These are phyloP conservation scores for Ophiostoma novo-ulmi DNA, from an alignment of 2,329 filamentous ascomycete genomes.

Conservation along the genomic window DNA sequence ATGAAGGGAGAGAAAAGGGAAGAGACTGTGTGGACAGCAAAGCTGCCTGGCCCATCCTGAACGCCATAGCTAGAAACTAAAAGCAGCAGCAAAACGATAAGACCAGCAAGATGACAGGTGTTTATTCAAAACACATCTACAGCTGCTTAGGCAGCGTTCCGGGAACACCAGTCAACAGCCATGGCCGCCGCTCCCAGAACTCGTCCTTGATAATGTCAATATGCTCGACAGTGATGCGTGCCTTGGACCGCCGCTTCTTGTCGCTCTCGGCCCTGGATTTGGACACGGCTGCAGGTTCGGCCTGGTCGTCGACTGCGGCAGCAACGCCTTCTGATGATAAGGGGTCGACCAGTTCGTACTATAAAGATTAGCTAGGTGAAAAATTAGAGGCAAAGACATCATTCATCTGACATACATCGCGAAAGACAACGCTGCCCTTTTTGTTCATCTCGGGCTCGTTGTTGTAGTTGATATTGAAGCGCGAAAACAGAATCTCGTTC, in stretches of 20 bases:
- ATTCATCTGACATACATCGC: constrained; percentile 55
- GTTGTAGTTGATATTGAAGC: constrained; percentile 94
- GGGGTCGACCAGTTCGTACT: constrained; percentile 68
- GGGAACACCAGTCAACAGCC: constrained; percentile 71
- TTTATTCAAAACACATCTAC: background rate
- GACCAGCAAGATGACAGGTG: constrained; percentile 8
- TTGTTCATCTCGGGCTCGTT: constrained; percentile 88
- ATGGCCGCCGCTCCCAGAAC: constrained; percentile 85
- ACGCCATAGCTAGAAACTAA: background rate
- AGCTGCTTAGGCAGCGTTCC: constrained; percentile 61
- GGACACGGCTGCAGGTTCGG: constrained; percentile 56
- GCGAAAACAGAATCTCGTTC: constrained; percentile 88
- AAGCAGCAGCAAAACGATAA: constrained; percentile 25
- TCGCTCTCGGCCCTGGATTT: constrained; percentile 81
- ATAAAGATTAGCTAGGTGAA: background rate
- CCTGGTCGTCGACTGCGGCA: constrained; percentile 45
- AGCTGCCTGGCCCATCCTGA: background rate
- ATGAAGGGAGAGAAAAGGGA: constrained; percentile 29
- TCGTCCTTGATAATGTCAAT: constrained; percentile 92
- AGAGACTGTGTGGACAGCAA: background rate
- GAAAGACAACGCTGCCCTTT: constrained; percentile 86
- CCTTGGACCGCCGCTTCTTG: constrained; percentile 74
- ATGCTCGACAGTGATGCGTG: constrained; percentile 74
- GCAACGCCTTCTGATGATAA: constrained; percentile 43
- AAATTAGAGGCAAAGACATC: background rate